Evolutionary conservation across 176 grass and related monocot genomes (phyloP).

Genomic region (Eragrostis nindensis): DNA sequence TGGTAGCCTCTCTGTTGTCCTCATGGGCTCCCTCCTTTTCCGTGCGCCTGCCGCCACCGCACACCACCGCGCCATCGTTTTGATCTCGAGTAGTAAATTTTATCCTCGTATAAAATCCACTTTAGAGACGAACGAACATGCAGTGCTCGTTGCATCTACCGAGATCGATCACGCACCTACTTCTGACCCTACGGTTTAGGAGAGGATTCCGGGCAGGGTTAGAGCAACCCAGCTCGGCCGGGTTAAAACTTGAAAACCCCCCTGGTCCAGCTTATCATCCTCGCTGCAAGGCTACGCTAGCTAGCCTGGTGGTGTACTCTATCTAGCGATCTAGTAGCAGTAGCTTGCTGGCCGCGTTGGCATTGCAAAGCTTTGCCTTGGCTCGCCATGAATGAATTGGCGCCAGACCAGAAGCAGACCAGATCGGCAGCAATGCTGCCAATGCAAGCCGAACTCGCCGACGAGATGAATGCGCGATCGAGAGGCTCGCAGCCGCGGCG

Average conservation of each 20-base stretch:
- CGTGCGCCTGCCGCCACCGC: conserved; percentile 48
- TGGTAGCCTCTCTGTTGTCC: no score
- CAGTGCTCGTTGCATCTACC: conserved; percentile 7
- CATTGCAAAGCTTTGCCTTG: neutral
- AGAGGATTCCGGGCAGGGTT: conserved; percentile 8
- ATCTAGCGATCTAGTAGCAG: neutral
- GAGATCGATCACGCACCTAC: conserved; percentile 20
- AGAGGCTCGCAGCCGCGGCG: neutral
- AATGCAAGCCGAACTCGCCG: neutral
- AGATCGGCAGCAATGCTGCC: neutral
- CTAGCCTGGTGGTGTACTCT: conserved; percentile 9
- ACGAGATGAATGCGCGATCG: conserved; percentile 21
- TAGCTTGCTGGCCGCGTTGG: neutral
- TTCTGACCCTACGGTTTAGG: conserved; percentile 7
- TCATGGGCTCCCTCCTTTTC: conserved; percentile 34
- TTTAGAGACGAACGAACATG: conserved; percentile 9
- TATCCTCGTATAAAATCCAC: conserved; percentile 4
- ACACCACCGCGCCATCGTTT: neutral
- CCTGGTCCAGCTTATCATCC: conserved; percentile 5
- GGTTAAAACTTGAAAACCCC: neutral
- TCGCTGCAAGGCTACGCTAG: conserved; percentile 15
- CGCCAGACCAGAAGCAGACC: neutral
- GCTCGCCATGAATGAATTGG: conserved; percentile 21
- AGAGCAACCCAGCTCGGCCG: no score
- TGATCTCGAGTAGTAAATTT: neutral